Evolutionary conservation across 768 basidiomycete species (phyloP), one percentile per base, ranked within the genome.

Genomic region (Boletellus ananiceps): DNA sequence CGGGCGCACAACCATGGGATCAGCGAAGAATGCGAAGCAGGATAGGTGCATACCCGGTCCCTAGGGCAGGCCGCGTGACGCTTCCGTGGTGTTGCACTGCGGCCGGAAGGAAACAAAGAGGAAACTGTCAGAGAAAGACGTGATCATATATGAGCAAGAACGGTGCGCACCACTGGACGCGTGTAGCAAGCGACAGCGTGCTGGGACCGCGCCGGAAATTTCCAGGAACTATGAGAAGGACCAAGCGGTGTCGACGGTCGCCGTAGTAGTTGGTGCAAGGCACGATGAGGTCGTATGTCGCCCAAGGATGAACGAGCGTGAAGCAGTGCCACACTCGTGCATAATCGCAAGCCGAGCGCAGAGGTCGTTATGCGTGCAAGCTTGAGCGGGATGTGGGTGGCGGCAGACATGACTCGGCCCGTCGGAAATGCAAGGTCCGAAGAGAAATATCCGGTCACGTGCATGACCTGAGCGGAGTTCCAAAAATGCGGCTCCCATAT

Each of bases 31-130:
- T n/a, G 11, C 6, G 19, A 13, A 21, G 34, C 11, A 25, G 5
- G 18, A 2, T 12, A 11, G 27, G 18, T n/a, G 33, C 39, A 36
- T 54, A 87, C 86, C 87, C 86, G 43, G 82, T 84, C 37, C 86
- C 87, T 5, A 82, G 78, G 42, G 71, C 68, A 55, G 86, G 86
- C 35, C 82, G 78, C 16, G 71, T 72, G 33, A 85, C 65, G 44
- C 64, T 58, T n/a, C 77, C 81, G 60, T 88, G 85, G 15, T 54
- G 60, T 29, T 25, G 65, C 16, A 34, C 59, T 60, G 25, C 36
- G 39, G 49, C 27, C 31, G 7, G 31, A 41, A 25, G 15, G 25
- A 18, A n/a, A 27, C 13, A 11, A 43, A 37, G 5, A 13, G 27
- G 15, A 11, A n/a, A 23, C 15, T 14, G 29, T 36, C 31, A 37